phyloP scores from a whole-genome alignment of 2,329 filamentous ascomycete genomes.

The Xylaria sp. region DNA sequence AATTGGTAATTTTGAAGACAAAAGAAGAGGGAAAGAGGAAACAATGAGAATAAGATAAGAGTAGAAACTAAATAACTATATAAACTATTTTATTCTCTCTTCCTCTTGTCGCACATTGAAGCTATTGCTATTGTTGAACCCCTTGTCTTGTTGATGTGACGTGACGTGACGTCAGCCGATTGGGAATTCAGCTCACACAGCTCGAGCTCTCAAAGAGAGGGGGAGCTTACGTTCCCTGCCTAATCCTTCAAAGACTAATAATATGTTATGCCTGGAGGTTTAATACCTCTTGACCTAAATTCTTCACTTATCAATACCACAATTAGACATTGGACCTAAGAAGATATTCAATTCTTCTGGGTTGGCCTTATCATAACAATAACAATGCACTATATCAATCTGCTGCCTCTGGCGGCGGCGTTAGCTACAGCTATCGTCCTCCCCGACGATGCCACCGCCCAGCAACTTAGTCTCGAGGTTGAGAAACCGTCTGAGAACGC shows the following conservation, averaged over 20 bases:
- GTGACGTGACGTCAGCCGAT: conserved; percentile 30
- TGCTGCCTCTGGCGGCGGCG: conserved; percentile 33
- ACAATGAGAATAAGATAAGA: neutral
- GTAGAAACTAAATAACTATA: neutral
- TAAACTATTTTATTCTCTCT: neutral
- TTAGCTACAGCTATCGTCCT: conserved; percentile 40
- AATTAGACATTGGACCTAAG: conserved; percentile 1
- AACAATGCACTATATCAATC: conserved; percentile 38
- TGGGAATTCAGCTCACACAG: conserved; percentile 17
- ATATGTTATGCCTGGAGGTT: neutral
- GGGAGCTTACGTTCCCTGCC: conserved; percentile 24
- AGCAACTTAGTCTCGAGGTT: conserved; percentile 44
- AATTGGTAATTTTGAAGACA: neutral
- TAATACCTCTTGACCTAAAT: neutral
- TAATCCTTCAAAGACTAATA: neutral
- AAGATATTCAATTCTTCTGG: conserved; percentile 6
- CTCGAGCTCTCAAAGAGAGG: conserved; percentile 31
- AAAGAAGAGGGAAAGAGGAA: too few relatives aligned
- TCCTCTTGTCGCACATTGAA: neutral
- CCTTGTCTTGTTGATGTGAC: neutral
- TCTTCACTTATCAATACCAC: neutral
- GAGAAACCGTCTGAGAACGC: conserved; percentile 30
- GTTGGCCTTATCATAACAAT: neutral
- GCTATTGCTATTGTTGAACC: neutral
- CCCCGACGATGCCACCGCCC: conserved; percentile 47